These are phyloP conservation scores for Pichia membranifaciens DNA, from an alignment of 805 yeast genomes.

Conservation along the genomic window DNA sequence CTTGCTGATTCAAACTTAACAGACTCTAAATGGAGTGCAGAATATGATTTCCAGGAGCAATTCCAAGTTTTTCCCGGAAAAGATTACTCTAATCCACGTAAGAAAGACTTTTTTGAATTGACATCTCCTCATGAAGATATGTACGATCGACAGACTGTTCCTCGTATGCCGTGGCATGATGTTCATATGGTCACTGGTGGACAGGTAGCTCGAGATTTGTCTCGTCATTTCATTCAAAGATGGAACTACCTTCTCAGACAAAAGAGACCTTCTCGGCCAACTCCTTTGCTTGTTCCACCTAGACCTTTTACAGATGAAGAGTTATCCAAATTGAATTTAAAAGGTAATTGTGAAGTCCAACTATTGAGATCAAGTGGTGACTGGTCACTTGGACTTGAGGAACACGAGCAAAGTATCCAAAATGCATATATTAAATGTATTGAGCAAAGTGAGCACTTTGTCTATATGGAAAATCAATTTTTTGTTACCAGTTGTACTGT, in stretches of 20 bases:
- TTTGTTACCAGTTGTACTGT: conserved; percentile 85
- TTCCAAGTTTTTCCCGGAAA: conserved; percentile 88
- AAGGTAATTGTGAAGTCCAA: conserved; percentile 91
- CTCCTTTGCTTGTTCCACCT: conserved; percentile 91
- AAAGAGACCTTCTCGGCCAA: conserved; percentile 88
- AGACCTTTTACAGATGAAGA: conserved; percentile 77
- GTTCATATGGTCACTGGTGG: conserved; percentile 95
- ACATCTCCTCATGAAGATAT: conserved; percentile 86
- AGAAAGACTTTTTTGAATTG: conserved; percentile 74
- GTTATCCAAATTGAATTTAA: conserved; percentile 49
- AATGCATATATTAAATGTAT: conserved; percentile 86
- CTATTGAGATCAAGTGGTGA: conserved; percentile 80
- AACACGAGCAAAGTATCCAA: conserved; percentile 84
- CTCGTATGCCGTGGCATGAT: conserved; percentile 99
- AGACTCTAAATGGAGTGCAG: background rate
- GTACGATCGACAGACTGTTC: conserved; percentile 75
- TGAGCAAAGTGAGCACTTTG: conserved; percentile 87
- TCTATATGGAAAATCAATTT: conserved; percentile 93
- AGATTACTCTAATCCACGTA: conserved; percentile 94
- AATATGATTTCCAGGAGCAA: conserved; percentile 23
- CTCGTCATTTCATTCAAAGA: conserved; percentile 93
- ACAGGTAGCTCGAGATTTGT: conserved; percentile 85
- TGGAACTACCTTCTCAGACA: conserved; percentile 94
- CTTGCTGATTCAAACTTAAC: background rate
- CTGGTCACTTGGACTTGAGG: conserved; percentile 89